phyloP scores from a whole-genome alignment of 225 moss, liverwort and hornwort species.

The Rhytidiadelphus loreus region DNA sequence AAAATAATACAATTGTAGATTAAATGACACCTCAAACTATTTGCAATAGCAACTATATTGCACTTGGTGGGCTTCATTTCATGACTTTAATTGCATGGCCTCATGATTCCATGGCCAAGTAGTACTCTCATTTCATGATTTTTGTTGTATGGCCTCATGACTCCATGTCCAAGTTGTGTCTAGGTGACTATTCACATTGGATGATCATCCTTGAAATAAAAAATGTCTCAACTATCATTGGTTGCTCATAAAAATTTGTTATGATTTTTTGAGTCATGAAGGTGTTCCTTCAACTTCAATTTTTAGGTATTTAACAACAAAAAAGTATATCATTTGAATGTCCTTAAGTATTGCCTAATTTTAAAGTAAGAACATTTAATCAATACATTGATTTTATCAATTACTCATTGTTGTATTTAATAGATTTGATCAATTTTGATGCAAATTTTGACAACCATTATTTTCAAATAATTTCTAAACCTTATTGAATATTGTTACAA shows the following conservation, averaged over 20 bases:
- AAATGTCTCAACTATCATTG: background rate
- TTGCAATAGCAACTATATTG: background rate
- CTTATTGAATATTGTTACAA: background rate
- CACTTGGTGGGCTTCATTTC: background rate
- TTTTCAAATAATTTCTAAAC: background rate
- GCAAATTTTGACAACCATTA: background rate
- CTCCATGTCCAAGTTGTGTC: background rate
- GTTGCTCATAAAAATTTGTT: background rate
- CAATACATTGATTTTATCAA: background rate
- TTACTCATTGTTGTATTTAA: no score
- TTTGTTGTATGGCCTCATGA: background rate
- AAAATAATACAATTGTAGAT: background rate
- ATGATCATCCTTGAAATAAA: background rate
- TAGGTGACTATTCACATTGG: background rate
- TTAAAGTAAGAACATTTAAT: background rate
- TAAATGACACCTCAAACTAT: background rate
- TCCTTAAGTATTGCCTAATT: background rate
- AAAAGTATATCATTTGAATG: background rate
- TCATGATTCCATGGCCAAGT: background rate
- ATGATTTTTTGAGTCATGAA: background rate
- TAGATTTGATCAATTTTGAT: background rate
- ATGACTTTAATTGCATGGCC: background rate
- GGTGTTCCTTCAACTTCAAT: background rate
- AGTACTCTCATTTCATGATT: background rate
- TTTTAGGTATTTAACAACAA: background rate